Conservation (phyloP, 352 stramenopile species). For the Globisporangium barbulae region DNA sequence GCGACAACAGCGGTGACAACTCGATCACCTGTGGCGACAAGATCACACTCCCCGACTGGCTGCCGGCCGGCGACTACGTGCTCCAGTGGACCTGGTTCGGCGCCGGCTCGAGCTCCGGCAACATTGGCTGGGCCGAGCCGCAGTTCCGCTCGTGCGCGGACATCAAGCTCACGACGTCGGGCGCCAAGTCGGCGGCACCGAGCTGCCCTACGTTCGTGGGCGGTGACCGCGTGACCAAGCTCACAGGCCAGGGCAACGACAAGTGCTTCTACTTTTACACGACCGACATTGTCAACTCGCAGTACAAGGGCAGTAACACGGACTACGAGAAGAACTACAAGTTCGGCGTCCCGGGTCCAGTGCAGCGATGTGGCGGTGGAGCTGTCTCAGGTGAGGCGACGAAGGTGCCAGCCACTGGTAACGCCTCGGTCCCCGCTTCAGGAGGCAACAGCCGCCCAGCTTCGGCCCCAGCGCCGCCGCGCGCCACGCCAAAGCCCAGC, state of each 20-base stretch:
- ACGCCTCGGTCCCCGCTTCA: neutral
- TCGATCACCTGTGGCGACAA: conserved; percentile 41
- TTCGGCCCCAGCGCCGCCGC: neutral
- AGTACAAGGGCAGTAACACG: conserved; percentile 42
- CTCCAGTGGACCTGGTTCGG: conserved; percentile 57
- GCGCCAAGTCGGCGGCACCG: conserved; percentile 26
- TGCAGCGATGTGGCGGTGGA: conserved; percentile 33
- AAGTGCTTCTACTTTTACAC: conserved; percentile 65
- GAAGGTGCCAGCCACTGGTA: neutral
- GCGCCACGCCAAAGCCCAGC: neutral
- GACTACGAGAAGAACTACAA: conserved; percentile 41
- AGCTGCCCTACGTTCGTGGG: conserved; percentile 46
- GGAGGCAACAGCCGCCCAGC: neutral
- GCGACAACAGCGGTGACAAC: conserved; percentile 34
- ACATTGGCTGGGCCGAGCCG: conserved; percentile 43
- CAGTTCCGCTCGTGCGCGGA: conserved; percentile 56
- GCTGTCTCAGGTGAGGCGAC: neutral
- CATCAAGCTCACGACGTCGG: conserved; percentile 41
- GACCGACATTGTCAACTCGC: conserved; percentile 36
- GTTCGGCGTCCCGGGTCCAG: conserved; percentile 42
- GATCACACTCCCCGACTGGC: conserved; percentile 47
- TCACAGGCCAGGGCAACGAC: conserved; percentile 30
- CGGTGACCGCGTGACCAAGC: conserved; percentile 47
- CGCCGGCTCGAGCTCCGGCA: conserved; percentile 46
- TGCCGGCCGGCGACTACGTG: conserved; percentile 47